A percentile compares a stretch with the other conserved stretches of the same genome.
Evolutionary conservation across 2,329 filamentous ascomycete species (phyloP).

Genomic region (Monascus ruber): DNA sequence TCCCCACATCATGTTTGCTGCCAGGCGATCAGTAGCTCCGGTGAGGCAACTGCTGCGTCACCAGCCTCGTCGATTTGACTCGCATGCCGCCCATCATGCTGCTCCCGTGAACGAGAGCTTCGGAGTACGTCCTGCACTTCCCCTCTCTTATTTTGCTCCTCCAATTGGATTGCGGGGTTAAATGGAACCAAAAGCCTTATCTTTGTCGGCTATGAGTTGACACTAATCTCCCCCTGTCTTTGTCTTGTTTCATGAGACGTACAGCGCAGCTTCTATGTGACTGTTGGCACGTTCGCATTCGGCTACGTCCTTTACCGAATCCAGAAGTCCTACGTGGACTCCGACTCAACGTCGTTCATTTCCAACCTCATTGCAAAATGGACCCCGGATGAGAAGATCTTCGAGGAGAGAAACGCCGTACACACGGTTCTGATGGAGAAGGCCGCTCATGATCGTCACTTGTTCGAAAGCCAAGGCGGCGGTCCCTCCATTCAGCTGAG

Average conservation of each 20-base stretch:
- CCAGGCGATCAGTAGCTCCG: constrained; percentile 29
- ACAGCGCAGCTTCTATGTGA: constrained; percentile 39
- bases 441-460: constrained; percentile 50
- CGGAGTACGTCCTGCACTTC: constrained; percentile 28
- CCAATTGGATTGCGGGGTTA: constrained; percentile 4
- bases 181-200: not conserved
- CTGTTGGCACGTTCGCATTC: constrained; percentile 31
- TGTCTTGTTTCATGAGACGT: constrained; percentile 3
- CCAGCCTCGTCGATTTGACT: constrained; percentile 34
- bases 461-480: constrained; percentile 40
- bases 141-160: constrained; percentile 7
- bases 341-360: constrained; percentile 29
- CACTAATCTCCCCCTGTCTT: constrained; percentile 9
- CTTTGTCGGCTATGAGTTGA: not conserved
- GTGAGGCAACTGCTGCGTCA: constrained; percentile 28
- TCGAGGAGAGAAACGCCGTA: constrained; percentile 46
- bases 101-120: constrained; percentile 36
- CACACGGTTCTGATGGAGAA: constrained; percentile 52
- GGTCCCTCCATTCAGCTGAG: constrained; percentile 42
- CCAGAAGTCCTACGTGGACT: constrained; percentile 25
- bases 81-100: constrained; percentile 28
- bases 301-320: constrained; percentile 33
- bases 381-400: constrained; percentile 41
- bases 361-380: constrained; percentile 44
- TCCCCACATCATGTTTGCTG: constrained; percentile 29